Conservation (phyloP, 139 green algal genomes). For the Ettlia oleoabundans region DNA sequence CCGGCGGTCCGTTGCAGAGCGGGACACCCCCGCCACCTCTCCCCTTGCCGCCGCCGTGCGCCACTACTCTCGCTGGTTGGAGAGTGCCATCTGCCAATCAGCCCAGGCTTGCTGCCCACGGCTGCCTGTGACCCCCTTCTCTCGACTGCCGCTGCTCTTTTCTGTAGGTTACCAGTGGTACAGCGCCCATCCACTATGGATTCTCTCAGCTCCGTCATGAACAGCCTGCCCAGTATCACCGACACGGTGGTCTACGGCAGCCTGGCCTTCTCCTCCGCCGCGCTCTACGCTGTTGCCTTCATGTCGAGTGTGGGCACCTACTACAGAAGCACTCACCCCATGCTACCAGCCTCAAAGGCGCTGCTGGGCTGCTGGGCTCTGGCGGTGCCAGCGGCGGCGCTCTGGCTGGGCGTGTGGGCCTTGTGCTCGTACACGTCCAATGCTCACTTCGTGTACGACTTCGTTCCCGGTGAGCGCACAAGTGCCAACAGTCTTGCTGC, state of each 20-base stretch:
- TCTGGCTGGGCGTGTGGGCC: background rate
- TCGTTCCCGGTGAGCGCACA: background rate
- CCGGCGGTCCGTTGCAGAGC: too few species aligned
- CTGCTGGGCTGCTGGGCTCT: background rate
- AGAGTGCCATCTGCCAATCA: too few species aligned
- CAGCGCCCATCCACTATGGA: background rate
- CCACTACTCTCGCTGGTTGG: too few species aligned
- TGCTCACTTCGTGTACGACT: background rate
- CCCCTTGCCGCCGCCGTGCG: too few species aligned
- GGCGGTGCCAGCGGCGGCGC: background rate
- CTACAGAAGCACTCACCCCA: background rate
- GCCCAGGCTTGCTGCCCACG: too few species aligned
- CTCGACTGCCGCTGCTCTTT: background rate
- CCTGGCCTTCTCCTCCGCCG: background rate
- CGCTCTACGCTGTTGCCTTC: background rate
- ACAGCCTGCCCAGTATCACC: background rate
- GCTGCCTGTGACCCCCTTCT: too few species aligned
- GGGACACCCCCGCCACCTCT: too few species aligned
- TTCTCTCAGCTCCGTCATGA: background rate
- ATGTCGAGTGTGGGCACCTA: background rate
- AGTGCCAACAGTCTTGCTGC: too few species aligned
- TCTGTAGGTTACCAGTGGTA: background rate
- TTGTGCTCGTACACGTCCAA: background rate
- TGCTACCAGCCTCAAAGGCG: background rate
- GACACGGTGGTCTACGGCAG: background rate